phyloP scores from a whole-genome alignment of 2,329 filamentous ascomycete genomes.

The Claviceps sorghi region DNA sequence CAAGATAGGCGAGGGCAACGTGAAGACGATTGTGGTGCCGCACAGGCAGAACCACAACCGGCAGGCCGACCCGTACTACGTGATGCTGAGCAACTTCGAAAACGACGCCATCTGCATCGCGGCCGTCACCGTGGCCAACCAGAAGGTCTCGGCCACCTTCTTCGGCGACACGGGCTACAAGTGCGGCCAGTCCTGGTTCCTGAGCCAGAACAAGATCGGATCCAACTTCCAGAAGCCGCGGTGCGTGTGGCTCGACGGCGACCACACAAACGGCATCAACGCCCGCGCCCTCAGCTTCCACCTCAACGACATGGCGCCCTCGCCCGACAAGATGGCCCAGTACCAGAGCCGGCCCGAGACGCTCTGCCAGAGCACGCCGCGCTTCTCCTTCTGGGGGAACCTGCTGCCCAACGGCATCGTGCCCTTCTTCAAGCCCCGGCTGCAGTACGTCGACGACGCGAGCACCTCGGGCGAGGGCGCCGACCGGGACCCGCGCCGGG shows the following conservation, averaged over 20 bases:
- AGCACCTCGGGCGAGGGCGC: slow-evolving; percentile 3
- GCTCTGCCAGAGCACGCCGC: slow-evolving; percentile 10
- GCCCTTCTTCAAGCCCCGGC: slow-evolving; percentile 13
- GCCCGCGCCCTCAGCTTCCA: slow-evolving; percentile 11
- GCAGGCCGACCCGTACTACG: slow-evolving; percentile 6
- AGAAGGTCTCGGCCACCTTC: slow-evolving; percentile 5
- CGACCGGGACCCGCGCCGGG: slow-evolving; percentile 7
- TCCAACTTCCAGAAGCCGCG: slow-evolving; percentile 6
- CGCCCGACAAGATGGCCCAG: slow-evolving; percentile 6
- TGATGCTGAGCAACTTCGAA: slow-evolving; percentile 10
- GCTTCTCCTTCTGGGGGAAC: slow-evolving; percentile 10
- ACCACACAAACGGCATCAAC: slow-evolving; percentile 10
- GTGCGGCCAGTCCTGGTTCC: slow-evolving; percentile 13
- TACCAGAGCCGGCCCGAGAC: slow-evolving; percentile 7
- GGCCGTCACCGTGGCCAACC: slow-evolving; percentile 9
- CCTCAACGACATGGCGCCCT: slow-evolving; percentile 9
- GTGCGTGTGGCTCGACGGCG: slow-evolving; percentile 13
- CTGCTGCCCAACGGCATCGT: slow-evolving; percentile 10
- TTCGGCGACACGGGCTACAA: slow-evolving; percentile 10
- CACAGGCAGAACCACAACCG: slow-evolving; percentile 6
- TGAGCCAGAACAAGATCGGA: slow-evolving; percentile 8
- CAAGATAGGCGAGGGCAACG: slow-evolving; percentile 1
- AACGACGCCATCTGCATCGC: slow-evolving; percentile 12
- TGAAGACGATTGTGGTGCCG: slow-evolving; percentile 1
- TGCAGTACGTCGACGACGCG: slow-evolving; percentile 12